Evolutionary conservation across 169 alveolate species (phyloP).

Genomic region (Cryptosporidium sp.): DNA sequence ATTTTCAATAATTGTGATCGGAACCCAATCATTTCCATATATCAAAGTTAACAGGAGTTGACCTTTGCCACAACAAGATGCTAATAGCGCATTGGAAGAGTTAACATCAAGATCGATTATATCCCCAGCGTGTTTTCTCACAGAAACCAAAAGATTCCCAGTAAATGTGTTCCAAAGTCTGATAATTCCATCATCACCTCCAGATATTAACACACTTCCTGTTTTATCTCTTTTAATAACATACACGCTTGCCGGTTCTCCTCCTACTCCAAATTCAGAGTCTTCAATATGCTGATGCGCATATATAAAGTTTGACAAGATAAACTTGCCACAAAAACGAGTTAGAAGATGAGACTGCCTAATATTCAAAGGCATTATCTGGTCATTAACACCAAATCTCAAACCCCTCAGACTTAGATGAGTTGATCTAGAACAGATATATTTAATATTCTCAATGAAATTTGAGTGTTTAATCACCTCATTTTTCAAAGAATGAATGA

Average conservation of each 20-base stretch:
- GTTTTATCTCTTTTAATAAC: conserved; percentile 76
- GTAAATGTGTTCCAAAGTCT: conserved; percentile 83
- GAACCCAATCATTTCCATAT: conserved; percentile 61
- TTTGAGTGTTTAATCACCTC: neutral
- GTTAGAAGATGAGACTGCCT: neutral
- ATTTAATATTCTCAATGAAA: conserved; percentile 1
- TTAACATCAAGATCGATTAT: conserved; percentile 81
- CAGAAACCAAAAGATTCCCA: conserved; percentile 81
- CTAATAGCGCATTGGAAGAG: conserved; percentile 81
- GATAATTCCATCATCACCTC: conserved; percentile 85
- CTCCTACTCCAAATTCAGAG: conserved; percentile 68
- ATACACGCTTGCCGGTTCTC: conserved; percentile 71
- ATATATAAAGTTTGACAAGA: conserved; percentile 15
- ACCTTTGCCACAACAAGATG: conserved; percentile 84
- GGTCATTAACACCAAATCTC: neutral
- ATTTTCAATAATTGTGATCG: conserved; percentile 49
- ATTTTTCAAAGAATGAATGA: neutral
- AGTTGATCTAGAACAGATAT: neutral
- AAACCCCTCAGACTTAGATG: conserved; percentile 5
- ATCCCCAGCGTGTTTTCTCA: conserved; percentile 83
- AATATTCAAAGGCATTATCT: neutral
- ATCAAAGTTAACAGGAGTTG: conserved; percentile 44
- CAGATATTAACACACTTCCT: conserved; percentile 85
- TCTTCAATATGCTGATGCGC: conserved; percentile 68
- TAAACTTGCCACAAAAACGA: neutral